Base-by-base conservation (phyloP, 495 filamentous ascomycete genomes). In the Hypoxylon lienhwacheense region DNA sequence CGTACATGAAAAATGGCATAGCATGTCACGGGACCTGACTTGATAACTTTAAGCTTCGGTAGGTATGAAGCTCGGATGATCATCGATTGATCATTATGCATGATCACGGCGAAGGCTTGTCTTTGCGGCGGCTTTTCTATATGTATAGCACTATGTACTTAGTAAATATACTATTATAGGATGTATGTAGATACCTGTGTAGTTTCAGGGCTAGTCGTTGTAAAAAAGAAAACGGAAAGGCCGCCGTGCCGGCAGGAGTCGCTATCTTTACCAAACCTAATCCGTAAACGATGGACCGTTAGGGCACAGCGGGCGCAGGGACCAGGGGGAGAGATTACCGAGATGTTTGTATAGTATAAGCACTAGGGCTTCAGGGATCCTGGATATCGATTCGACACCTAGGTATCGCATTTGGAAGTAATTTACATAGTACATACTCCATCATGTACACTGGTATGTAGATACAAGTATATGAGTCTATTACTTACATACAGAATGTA, bases 331-430 rank as follows among this genome's bases (percentile, higher is more conserved):
- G 16, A 11, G 4, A 12, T 22, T 52, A 4, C 22, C 17, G 57
- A 7, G 52, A 54, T 52, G 46, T 15, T 41, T 49, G 40, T n/a
- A n/a, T n/a, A n/a, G n/a, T n/a, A 47, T 47, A 19, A 47, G 16
- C 28, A 15, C 57, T 61, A 61, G 31, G 22, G 32, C 43, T 21
- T 47, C 43, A 61, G 55, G 32, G 47, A 51, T n/a, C n/a, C n/a
- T n/a, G n/a, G n/a, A n/a, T n/a, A n/a, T n/a, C n/a, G n/a, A n/a
- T n/a, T n/a, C n/a, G n/a, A n/a, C n/a, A n/a, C n/a, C n/a, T n/a
- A n/a, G n/a, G n/a, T n/a, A n/a, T n/a, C n/a, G n/a, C n/a, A n/a
- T n/a, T n/a, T n/a, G n/a, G n/a, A n/a, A n/a, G n/a, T n/a, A n/a
- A n/a, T n/a, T n/a, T n/a, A n/a, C n/a, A n/a, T n/a, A n/a, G n/a